Percentiles rank a stretch among this genome's conserved stretches.
Evolutionary conservation across 805 yeast genomes (phyloP).

Genomic region (Sungouiozyma ichnusensis): DNA sequence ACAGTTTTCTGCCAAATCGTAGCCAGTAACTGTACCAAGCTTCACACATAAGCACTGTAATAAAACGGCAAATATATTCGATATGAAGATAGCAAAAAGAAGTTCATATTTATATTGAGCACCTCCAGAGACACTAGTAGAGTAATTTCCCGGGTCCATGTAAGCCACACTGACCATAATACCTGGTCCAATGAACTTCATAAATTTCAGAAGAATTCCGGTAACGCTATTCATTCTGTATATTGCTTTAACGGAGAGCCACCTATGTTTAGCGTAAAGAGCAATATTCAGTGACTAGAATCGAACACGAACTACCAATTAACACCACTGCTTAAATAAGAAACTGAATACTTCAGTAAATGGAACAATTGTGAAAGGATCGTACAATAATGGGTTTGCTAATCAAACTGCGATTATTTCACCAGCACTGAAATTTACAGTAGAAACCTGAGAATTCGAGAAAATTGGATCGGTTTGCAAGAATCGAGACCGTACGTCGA

Average conservation of each 20-base stretch:
- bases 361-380: too few relatives aligned
- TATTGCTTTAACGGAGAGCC: background rate
- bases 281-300: too few relatives aligned
- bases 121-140: conserved; percentile 89
- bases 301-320: too few relatives aligned
- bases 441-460: too few relatives aligned
- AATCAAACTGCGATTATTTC: too few relatives aligned
- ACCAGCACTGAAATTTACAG: too few relatives aligned
- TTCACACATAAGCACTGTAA: conserved; percentile 82
- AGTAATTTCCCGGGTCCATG: conserved; percentile 96
- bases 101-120: conserved; percentile 72
- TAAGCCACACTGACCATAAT: conserved; percentile 92
- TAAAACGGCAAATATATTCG: conserved; percentile 78
- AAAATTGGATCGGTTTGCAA: too few relatives aligned
- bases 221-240: background rate
- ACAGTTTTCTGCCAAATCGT: conserved; percentile 83
- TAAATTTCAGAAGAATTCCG: conserved; percentile 34
- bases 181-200: conserved; percentile 80
- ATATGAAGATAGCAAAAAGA: conserved; percentile 66
- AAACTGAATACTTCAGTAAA: too few relatives aligned
- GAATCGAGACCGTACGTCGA: too few relatives aligned
- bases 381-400: too few relatives aligned
- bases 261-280: too few relatives aligned
- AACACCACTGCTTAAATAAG: too few relatives aligned
- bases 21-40: conserved; percentile 87